Conservation (phyloP, 2,329 filamentous ascomycete genomes). For the Leptographium wingfieldii region DNA sequence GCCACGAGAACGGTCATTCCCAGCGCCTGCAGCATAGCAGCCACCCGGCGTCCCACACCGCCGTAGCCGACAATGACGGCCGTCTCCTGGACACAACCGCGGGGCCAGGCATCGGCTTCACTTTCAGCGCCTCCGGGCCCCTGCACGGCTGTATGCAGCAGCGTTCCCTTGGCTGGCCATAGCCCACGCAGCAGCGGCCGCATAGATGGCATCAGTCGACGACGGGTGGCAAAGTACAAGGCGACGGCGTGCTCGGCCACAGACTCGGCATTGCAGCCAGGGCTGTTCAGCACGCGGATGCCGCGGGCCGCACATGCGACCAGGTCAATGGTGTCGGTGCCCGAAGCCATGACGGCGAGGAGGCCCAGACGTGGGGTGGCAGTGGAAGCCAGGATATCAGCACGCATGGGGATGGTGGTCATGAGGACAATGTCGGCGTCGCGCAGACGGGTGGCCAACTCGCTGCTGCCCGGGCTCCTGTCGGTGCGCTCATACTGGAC, state of each 20-base stretch:
- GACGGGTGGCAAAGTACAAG: slow-evolving; percentile 19
- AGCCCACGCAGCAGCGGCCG: slow-evolving; percentile 13
- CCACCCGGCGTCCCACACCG: slow-evolving; percentile 19
- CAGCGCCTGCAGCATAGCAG: slow-evolving; percentile 16
- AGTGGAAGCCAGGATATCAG: slow-evolving; percentile 11
- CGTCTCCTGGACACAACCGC: slow-evolving; percentile 9
- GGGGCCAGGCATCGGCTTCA: not conserved
- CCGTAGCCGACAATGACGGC: slow-evolving; percentile 22
- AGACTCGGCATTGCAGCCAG: slow-evolving; percentile 16
- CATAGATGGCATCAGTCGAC: slow-evolving; percentile 21
- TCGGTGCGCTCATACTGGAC: slow-evolving; percentile 15
- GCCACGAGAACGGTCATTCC: slow-evolving; percentile 18
- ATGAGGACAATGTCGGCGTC: slow-evolving; percentile 24
- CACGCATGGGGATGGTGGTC: slow-evolving; percentile 18
- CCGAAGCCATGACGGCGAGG: slow-evolving; percentile 16
- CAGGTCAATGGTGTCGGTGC: slow-evolving; percentile 17
- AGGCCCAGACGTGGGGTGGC: slow-evolving; percentile 18
- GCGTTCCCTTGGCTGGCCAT: slow-evolving; percentile 11
- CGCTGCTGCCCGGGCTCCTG: slow-evolving; percentile 13
- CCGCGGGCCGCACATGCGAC: slow-evolving; percentile 12
- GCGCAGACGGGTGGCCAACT: slow-evolving; percentile 14
- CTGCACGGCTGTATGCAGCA: slow-evolving; percentile 9
- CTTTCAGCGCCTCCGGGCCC: not conserved
- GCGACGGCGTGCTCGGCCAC: slow-evolving; percentile 18
- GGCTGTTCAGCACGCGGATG: slow-evolving; percentile 17